These are phyloP conservation scores for Graphiopsis chlorocephala DNA, from an alignment of 2,329 filamentous ascomycete species.

Conservation along the genomic window DNA sequence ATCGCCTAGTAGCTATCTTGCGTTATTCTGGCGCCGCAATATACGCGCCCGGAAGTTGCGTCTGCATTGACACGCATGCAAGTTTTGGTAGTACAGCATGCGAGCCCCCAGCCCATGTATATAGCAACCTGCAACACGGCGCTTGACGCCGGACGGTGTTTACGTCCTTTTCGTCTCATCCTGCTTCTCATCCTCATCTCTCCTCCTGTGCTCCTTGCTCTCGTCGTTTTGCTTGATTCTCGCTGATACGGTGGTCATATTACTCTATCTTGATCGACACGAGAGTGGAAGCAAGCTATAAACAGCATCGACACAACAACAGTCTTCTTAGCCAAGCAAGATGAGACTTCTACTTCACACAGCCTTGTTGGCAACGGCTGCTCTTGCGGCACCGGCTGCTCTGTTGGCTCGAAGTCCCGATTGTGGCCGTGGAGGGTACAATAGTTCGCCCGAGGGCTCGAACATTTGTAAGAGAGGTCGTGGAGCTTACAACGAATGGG, in stretches of 20 bases:
- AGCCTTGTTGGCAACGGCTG: not conserved
- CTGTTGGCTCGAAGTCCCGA: not conserved
- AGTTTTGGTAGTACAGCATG: conserved; percentile 1
- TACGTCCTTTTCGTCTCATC: conserved; percentile 8
- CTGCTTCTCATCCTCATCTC: not conserved
- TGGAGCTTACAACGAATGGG: conserved; percentile 1
- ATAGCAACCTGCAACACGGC: conserved; percentile 12
- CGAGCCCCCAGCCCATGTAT: conserved; percentile 9
- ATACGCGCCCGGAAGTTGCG: conserved; percentile 11
- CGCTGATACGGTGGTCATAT: not conserved
- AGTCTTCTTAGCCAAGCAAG: not conserved
- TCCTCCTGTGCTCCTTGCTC: not conserved
- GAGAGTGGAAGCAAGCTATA: not conserved
- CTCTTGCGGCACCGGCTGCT: conserved; percentile 3
- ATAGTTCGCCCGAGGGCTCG: not conserved
- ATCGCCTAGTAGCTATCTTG: not conserved
- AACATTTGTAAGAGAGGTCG: not conserved
- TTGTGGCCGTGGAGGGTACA: not conserved
- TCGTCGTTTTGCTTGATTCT: not conserved
- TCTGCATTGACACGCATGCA: conserved; percentile 6
- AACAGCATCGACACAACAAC: not conserved
- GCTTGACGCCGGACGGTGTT: conserved; percentile 7
- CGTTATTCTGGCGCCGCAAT: conserved; percentile 3
- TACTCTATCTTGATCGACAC: not conserved
- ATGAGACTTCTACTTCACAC: conserved; percentile 7